Percentiles rank a stretch among this genome's conserved stretches.
Conservation (phyloP, 352 stramenopile species). For the Globisporangium heterothallicum region DNA sequence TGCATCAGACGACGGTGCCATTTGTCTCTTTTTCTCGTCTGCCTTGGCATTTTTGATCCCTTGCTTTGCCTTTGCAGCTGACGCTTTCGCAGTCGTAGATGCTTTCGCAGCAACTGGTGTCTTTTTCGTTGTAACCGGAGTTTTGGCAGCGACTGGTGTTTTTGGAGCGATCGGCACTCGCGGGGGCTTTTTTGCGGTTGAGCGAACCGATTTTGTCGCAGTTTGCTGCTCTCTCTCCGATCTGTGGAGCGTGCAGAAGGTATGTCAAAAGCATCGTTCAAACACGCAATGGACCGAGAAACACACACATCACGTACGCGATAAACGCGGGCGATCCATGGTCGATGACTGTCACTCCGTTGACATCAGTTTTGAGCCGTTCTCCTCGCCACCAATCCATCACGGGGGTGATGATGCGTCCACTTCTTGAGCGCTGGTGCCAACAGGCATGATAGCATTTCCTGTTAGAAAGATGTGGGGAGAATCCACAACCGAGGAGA, state of each 20-base stretch:
- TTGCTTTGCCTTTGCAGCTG: conserved; percentile 19
- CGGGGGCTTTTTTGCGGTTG: conserved; percentile 6
- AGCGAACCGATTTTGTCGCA: not conserved
- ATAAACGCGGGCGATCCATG: conserved; percentile 20
- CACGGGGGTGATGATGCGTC: conserved; percentile 21
- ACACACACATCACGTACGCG: conserved; percentile 11
- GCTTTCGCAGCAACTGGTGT: conserved; percentile 1
- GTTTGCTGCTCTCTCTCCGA: not conserved
- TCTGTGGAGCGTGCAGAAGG: not conserved
- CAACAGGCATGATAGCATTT: conserved; percentile 9
- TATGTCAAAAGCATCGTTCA: not conserved
- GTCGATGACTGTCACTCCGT: conserved; percentile 20
- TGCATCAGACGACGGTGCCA: not conserved
- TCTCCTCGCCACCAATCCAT: conserved; percentile 54
- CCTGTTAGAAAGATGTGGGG: too few relatives aligned
- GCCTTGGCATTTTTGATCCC: conserved; percentile 15
- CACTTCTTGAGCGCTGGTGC: conserved; percentile 16
- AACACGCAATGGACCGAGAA: not conserved
- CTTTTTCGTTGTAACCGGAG: conserved; percentile 5
- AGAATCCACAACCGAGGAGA: too few relatives aligned
- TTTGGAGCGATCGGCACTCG: conserved; percentile 4
- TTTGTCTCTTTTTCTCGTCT: conserved; percentile 11
- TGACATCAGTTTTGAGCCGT: conserved; percentile 13
- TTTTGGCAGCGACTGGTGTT: conserved; percentile 2
- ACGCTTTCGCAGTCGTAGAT: conserved; percentile 3